Evolutionary conservation across 2,329 filamentous ascomycete species (phyloP).

Genomic region (Tolypocladium cylindrosporum): DNA sequence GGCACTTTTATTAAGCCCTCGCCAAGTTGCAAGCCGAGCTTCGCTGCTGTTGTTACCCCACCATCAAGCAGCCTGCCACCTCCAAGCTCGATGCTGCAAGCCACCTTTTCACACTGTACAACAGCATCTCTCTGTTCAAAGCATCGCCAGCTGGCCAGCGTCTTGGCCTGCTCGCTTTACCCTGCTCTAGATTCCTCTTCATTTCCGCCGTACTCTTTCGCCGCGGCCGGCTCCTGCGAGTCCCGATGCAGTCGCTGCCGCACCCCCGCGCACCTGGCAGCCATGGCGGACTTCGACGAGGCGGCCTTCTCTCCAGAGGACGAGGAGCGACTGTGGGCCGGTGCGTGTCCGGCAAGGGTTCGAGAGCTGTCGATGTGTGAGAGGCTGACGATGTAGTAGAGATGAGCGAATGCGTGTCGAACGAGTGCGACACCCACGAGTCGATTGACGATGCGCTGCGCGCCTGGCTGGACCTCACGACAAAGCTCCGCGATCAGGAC

Average conservation of each 20-base stretch:
- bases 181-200: neutral
- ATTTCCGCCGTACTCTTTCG: neutral
- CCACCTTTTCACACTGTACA: neutral
- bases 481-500: conserved; percentile 65
- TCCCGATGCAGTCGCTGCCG: conserved; percentile 24
- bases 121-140: neutral
- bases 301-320: conserved; percentile 58
- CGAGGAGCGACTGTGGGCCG: conserved; percentile 83
- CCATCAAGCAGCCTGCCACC: neutral
- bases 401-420: conserved; percentile 35
- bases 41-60: neutral
- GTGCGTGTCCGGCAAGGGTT: conserved; percentile 33
- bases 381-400: conserved; percentile 24
- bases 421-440: conserved; percentile 41
- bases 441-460: conserved; percentile 77
- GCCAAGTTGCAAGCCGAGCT: neutral
- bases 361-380: neutral
- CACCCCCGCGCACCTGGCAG: conserved; percentile 18
- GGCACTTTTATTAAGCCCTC: neutral
- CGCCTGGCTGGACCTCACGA: conserved; percentile 70
- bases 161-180: neutral
- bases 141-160: neutral
- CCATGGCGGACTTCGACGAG: conserved; percentile 52
- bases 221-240: neutral
- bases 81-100: neutral